A percentile compares a stretch with the other conserved stretches of the same genome.
These are phyloP conservation scores for Colletotrichum sp. DNA, from an alignment of 2,329 filamentous ascomycete species.

Conservation along the genomic window DNA sequence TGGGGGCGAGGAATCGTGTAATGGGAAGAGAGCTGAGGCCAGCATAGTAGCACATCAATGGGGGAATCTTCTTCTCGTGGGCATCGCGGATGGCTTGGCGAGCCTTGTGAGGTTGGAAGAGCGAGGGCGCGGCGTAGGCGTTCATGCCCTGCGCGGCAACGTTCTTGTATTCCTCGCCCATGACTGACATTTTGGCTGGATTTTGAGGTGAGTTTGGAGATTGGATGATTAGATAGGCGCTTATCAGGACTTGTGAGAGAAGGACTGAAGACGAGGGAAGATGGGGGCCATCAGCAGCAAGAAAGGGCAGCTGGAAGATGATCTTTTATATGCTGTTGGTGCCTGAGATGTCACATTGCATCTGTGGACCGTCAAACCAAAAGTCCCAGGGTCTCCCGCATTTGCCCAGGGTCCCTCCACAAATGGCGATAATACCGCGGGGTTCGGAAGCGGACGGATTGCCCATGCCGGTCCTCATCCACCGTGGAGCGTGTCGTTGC, in stretches of 20 bases:
- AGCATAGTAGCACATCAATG: constrained; percentile 46
- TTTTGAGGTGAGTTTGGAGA: background rate
- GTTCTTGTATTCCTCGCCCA: constrained; percentile 18
- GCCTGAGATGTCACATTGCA: background rate
- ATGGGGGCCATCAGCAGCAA: background rate
- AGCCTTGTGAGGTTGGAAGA: constrained; percentile 50
- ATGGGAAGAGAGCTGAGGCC: constrained; percentile 43
- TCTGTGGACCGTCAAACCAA: background rate
- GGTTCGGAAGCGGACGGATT: background rate
- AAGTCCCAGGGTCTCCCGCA: background rate
- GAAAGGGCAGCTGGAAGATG: background rate
- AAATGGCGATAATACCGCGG: background rate
- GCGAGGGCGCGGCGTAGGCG: constrained; percentile 46
- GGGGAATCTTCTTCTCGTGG: constrained; percentile 48
- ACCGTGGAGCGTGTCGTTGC: background rate
- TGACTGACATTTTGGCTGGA: constrained; percentile 6
- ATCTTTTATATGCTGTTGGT: background rate
- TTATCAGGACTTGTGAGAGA: background rate
- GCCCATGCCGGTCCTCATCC: background rate
- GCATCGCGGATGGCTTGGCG: constrained; percentile 51
- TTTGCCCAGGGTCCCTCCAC: background rate
- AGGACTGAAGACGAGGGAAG: background rate
- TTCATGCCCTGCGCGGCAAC: constrained; percentile 33
- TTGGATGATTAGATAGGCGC: too few species aligned
- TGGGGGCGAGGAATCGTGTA: constrained; percentile 43